Evolutionary conservation across 306 rosid genomes (phyloP).

Genomic region (Carpinus viminea): DNA sequence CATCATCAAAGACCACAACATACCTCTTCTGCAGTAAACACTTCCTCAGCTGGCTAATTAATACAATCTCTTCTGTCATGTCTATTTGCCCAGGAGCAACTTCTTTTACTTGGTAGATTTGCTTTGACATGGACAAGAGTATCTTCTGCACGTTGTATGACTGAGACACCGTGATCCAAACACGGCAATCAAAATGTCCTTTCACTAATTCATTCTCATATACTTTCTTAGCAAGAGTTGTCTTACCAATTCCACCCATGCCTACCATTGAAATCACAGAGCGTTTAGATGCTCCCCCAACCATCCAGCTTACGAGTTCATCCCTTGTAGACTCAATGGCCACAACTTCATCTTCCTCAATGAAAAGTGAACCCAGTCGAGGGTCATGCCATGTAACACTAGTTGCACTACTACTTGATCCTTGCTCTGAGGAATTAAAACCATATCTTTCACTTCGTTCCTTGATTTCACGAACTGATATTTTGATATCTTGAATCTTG

Average conservation of each 20-base stretch:
- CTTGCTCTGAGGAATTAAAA: background rate
- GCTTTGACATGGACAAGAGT: background rate
- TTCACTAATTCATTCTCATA: slow-evolving; percentile 7
- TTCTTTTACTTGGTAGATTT: slow-evolving; percentile 1
- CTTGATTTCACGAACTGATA: slow-evolving; percentile 2
- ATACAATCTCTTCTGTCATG: background rate
- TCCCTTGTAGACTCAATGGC: slow-evolving; percentile 1
- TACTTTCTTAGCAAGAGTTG: slow-evolving; percentile 6
- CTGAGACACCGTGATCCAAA: slow-evolving; percentile 9
- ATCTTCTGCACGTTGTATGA: background rate
- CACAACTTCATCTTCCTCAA: slow-evolving; percentile 1
- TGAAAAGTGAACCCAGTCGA: slow-evolving; percentile 7
- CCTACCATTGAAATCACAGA: background rate
- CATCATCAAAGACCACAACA: slow-evolving; percentile 3
- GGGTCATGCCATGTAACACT: slow-evolving; percentile 4
- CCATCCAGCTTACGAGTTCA: background rate
- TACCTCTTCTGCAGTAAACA: slow-evolving; percentile 1
- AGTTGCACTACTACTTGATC: background rate
- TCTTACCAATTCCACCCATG: slow-evolving; percentile 1
- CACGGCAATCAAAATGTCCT: background rate
- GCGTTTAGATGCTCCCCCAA: background rate
- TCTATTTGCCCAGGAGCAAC: background rate
- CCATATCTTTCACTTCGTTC: slow-evolving; percentile 4
- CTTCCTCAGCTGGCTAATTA: background rate
- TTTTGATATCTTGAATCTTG: background rate